Percentiles rank a stretch among this genome's conserved stretches.
phyloP scores from a whole-genome alignment of 1,284 basidiomycete genomes.

The Moesziomyces parantarcticus region DNA sequence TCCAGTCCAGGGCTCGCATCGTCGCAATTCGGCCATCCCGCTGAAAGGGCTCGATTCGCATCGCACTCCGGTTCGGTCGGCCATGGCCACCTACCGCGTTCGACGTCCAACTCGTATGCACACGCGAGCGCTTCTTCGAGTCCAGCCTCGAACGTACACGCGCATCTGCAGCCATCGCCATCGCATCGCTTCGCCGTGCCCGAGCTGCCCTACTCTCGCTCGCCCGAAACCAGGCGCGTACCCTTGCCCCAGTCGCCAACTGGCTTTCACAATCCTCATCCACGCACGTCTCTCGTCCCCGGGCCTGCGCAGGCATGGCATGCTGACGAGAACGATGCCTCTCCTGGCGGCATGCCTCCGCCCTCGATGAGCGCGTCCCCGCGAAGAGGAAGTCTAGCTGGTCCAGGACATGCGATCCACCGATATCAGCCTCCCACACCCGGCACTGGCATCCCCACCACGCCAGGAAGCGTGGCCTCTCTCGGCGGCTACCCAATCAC shows the following conservation, averaged over 20 bases:
- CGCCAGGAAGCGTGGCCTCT: constrained; percentile 22
- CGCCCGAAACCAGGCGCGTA: constrained; percentile 31
- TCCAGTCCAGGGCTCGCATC: constrained; percentile 34
- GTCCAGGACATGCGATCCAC: constrained; percentile 3
- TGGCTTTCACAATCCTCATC: constrained; percentile 9
- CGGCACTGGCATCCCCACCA: constrained; percentile 25
- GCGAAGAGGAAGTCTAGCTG: constrained; percentile 19
- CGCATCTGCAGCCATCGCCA: constrained; percentile 44
- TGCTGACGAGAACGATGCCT: constrained; percentile 17
- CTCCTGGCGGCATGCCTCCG: constrained; percentile 30
- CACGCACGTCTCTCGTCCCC: constrained; percentile 2
- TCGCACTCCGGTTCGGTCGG: constrained; percentile 21
- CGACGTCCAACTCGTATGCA: constrained; percentile 23
- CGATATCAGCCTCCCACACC: constrained; percentile 19
- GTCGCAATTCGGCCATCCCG: constrained; percentile 11
- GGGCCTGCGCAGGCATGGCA: constrained; percentile 7
- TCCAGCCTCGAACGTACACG: constrained; percentile 23
- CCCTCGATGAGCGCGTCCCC: constrained; percentile 26
- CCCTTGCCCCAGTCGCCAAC: constrained; percentile 39
- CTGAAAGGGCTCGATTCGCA: constrained; percentile 20
- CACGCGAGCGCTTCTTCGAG: constrained; percentile 36
- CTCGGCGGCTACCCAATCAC: constrained; percentile 30
- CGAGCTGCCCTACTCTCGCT: constrained; percentile 31
- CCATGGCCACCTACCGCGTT: constrained; percentile 17
- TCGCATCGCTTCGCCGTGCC: constrained; percentile 49